A percentile compares a stretch with the other conserved stretches of the same genome.
Evolutionary conservation across 2,329 filamentous ascomycete species (phyloP).

Genomic region (Aspergillus quadrilineatus): DNA sequence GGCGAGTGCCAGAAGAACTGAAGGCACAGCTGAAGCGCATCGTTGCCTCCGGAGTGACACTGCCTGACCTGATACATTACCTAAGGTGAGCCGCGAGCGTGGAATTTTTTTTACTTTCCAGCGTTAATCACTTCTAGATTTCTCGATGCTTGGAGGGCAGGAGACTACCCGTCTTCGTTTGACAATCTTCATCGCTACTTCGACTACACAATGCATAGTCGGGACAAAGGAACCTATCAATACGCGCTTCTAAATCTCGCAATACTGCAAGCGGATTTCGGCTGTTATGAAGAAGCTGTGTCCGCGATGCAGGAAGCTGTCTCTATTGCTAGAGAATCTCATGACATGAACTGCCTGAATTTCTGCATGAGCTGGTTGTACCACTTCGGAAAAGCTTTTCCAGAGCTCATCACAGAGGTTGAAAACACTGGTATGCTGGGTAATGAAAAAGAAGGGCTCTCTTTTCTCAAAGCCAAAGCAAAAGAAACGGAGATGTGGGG

Average conservation of each 20-base stretch:
- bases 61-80: constrained; percentile 74
- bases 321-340: constrained; percentile 88
- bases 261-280: constrained; percentile 92
- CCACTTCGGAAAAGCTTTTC: constrained; percentile 85
- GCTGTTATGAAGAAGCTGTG: constrained; percentile 85
- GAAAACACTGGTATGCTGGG: constrained; percentile 73
- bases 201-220: constrained; percentile 88
- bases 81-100: constrained; percentile 54
- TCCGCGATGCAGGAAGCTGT: constrained; percentile 93
- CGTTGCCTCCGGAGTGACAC: constrained; percentile 63
- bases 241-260: constrained; percentile 92
- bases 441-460: constrained; percentile 75
- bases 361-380: constrained; percentile 96
- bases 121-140: constrained; percentile 56
- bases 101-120: background rate
- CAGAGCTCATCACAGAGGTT: constrained; percentile 67
- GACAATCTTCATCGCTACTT: constrained; percentile 93
- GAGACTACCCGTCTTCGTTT: constrained; percentile 85
- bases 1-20: constrained; percentile 72
- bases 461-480: constrained; percentile 80
- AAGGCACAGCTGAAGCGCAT: constrained; percentile 68
- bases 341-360: constrained; percentile 88
- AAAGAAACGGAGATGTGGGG: constrained; percentile 84
- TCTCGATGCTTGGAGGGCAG: constrained; percentile 86
- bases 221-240: constrained; percentile 84